Percentiles rank a stretch among this genome's conserved stretches.
phyloP scores from a whole-genome alignment of 768 basidiomycete species.

The Imleria badia region DNA sequence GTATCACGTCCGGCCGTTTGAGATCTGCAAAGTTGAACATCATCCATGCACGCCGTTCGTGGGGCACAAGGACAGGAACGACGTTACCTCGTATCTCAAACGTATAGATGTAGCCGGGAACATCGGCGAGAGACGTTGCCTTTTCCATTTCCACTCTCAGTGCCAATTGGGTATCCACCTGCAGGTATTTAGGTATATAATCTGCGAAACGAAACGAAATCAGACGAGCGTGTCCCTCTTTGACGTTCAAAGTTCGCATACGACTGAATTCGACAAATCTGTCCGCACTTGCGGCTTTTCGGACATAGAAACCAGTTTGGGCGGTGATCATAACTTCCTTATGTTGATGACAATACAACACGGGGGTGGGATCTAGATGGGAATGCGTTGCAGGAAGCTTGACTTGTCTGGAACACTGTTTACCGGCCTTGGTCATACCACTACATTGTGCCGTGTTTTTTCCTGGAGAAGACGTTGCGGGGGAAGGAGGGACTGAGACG shows the following conservation, averaged over 20 bases:
- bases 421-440: conserved; percentile 63
- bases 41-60: neutral
- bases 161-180: conserved; percentile 56
- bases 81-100: conserved; percentile 72
- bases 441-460: conserved; percentile 48
- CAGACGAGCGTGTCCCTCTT: conserved; percentile 3
- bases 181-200: conserved; percentile 70
- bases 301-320: conserved; percentile 58
- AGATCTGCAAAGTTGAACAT: conserved; percentile 28
- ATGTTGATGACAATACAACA: conserved; percentile 66
- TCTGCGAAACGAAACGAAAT: conserved; percentile 40
- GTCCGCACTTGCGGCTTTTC: conserved; percentile 36
- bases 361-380: conserved; percentile 27
- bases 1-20: conserved; percentile 41
- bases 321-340: conserved; percentile 46
- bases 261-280: conserved; percentile 60
- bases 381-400: conserved; percentile 39
- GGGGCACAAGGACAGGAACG: neutral
- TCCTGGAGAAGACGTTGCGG: conserved; percentile 17
- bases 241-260: conserved; percentile 27
- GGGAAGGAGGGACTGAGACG: conserved; percentile 18
- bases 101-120: conserved; percentile 76
- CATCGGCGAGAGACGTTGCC: conserved; percentile 53
- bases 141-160: conserved; percentile 56
- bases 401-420: conserved; percentile 59